Percentiles rank a stretch among this genome's conserved stretches.
Evolutionary conservation across 2,329 filamentous ascomycete genomes (phyloP).

Genomic region (Pseudonectria foliicola): DNA sequence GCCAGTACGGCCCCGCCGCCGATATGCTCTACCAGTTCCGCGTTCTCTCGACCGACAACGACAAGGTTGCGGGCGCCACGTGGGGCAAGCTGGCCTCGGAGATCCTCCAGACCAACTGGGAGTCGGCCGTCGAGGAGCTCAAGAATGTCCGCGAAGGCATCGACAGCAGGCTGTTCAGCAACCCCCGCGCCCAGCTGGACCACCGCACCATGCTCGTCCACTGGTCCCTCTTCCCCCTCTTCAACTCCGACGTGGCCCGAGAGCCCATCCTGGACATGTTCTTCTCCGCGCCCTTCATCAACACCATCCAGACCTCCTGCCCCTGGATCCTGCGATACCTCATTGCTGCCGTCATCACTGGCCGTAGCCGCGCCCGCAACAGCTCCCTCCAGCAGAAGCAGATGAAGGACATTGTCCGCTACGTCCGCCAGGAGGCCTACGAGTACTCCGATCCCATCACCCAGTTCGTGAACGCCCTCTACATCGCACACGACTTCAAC

Average conservation of each 20-base stretch:
- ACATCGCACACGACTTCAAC: constrained; percentile 82
- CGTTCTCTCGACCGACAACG: constrained; percentile 95
- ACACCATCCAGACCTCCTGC: constrained; percentile 97
- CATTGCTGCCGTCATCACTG: constrained; percentile 88
- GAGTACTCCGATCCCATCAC: constrained; percentile 96
- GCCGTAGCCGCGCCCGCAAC: constrained; percentile 74
- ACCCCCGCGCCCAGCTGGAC: constrained; percentile 88
- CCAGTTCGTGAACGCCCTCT: constrained; percentile 91
- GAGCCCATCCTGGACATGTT: constrained; percentile 91
- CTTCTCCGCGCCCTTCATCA: constrained; percentile 97
- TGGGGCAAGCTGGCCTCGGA: constrained; percentile 98
- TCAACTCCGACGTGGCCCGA: constrained; percentile 90
- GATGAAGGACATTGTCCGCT: constrained; percentile 91
- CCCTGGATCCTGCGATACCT: constrained; percentile 96
- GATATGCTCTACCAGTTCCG: constrained; percentile 97
- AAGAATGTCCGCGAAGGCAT: constrained; percentile 87
- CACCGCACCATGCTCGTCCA: constrained; percentile 97
- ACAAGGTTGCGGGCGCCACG: constrained; percentile 90
- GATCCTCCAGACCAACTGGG: constrained; percentile 93
- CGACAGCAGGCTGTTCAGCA: constrained; percentile 92
- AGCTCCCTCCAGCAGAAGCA: constrained; percentile 91
- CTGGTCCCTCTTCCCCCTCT: constrained; percentile 98
- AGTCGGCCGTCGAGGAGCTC: constrained; percentile 83
- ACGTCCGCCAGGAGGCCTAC: constrained; percentile 94
- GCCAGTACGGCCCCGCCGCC: constrained; percentile 82